These are phyloP conservation scores for Calonectria crousiana DNA, from an alignment of 2,329 filamentous ascomycete species.

Conservation along the genomic window DNA sequence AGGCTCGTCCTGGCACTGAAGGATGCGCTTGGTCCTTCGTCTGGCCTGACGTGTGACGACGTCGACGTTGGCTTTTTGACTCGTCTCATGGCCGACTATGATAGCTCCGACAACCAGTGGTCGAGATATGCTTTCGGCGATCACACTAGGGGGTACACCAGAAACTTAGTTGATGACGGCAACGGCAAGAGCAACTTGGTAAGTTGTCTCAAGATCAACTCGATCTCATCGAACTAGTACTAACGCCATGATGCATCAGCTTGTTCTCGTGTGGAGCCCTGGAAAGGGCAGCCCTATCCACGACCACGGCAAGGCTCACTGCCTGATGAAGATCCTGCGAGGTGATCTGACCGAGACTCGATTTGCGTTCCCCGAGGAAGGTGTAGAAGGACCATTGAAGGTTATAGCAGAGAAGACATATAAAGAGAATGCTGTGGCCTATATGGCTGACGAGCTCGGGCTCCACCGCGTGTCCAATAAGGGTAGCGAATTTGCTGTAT, in stretches of 20 bases:
- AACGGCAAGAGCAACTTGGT: conserved; percentile 84
- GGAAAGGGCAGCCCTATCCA: conserved; percentile 88
- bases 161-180: conserved; percentile 90
- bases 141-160: conserved; percentile 77
- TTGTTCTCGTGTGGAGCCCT: conserved; percentile 91
- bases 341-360: conserved; percentile 85
- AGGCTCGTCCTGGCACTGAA: conserved; percentile 80
- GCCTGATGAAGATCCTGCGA: conserved; percentile 89
- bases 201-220: conserved; percentile 46
- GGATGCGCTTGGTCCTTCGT: conserved; percentile 80
- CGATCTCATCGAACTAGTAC: conserved; percentile 17
- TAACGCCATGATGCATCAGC: conserved; percentile 59
- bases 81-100: conserved; percentile 79
- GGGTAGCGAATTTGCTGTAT: conserved; percentile 82
- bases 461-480: conserved; percentile 86
- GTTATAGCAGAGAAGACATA: conserved; percentile 77
- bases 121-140: conserved; percentile 80
- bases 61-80: conserved; percentile 81
- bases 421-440: conserved; percentile 80
- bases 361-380: conserved; percentile 75
- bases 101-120: conserved; percentile 79
- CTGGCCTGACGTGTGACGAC: conserved; percentile 84
- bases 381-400: conserved; percentile 67
- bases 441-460: conserved; percentile 92
- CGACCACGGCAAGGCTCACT: conserved; percentile 90